Base-by-base conservation (phyloP, 331 rosid species). In the Arachis monticola region DNA sequence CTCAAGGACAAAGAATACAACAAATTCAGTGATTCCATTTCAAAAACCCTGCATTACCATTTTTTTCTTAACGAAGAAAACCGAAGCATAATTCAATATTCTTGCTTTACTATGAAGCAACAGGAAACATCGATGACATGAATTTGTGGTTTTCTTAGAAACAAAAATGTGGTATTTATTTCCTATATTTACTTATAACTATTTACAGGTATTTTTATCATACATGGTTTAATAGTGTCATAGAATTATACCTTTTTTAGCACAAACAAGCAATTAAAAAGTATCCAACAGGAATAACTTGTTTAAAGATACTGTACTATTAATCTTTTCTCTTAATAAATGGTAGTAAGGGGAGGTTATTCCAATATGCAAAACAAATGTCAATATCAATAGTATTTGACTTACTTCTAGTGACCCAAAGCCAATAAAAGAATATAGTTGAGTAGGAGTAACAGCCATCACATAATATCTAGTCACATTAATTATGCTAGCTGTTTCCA, bases 371-470 rank as follows among this genome's bases (percentile, higher is more conserved):
- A 44, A 38, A 5, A 30, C 42, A 76, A 63, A 30, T 7, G 32
- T 8, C 56, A 58, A 61, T 38, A 27, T 31, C 52, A 42, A 53
- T 70, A 69, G 48, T 77, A 52, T 76, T 69, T 47, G 44, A 91
- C 87, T 83, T 87, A 91, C 98, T 82, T 94, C 99, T 72, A 92
- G 70, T 0, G 87, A 82, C 65, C 93, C 99, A 76, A 86, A 76
- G 75, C 97, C 99, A 79, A 92, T 91, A 81, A 88, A 94, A 64
- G 99, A 90, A 79, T 88, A 94, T 61, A 94, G 91, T 44, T 96
- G 86, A 6, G 99, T 91, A 61, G 96, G 97, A 82, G 99, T 90
- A 68, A 94, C 97, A 73, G 96, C 97, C 99, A 94, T 92, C 78
- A 94, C 88, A 79, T 94, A 92, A 71, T 87, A 94, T 82, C 96